Percentiles rank a stretch among this genome's conserved stretches.
Conservation (phyloP, 306 rosid genomes). For the Pterocarpus santalinus region DNA sequence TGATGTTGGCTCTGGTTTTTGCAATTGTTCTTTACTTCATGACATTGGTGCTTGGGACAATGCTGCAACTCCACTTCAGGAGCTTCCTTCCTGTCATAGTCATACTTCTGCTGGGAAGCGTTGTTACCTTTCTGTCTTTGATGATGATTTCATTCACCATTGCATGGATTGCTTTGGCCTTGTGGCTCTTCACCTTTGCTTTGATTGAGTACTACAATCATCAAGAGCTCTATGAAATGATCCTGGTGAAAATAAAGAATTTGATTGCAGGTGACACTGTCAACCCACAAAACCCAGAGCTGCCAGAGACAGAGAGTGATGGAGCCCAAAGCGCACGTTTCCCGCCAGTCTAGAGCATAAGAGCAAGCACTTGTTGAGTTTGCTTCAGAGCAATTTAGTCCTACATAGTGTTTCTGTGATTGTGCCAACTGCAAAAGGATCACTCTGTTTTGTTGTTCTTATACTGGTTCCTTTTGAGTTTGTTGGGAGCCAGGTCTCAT, state of each 20-base stretch:
- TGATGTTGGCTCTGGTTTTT: not conserved
- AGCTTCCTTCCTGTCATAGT: not conserved
- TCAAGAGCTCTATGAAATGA: slow-evolving; percentile 2
- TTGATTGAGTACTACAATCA: not conserved
- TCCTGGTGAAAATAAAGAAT: not conserved
- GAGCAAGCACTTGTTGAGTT: too few species aligned
- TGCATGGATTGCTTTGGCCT: not conserved
- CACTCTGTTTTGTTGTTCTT: too few species aligned
- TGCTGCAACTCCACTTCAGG: not conserved
- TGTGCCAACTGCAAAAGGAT: too few species aligned
- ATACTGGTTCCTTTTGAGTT: too few species aligned
- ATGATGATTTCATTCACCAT: not conserved
- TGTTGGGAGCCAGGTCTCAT: too few species aligned
- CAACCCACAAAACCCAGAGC: too few species aligned
- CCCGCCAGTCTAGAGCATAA: too few species aligned
- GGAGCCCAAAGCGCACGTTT: too few species aligned
- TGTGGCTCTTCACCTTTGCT: not conserved
- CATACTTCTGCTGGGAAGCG: not conserved
- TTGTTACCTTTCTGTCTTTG: not conserved
- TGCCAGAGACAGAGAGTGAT: too few species aligned
- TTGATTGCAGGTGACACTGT: not conserved
- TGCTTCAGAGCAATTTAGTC: too few species aligned
- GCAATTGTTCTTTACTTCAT: not conserved
- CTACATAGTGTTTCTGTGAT: too few species aligned
- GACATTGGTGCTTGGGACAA: not conserved